A percentile compares a stretch with the other conserved stretches of the same genome.
phyloP scores from a whole-genome alignment of 2,329 filamentous ascomycete genomes.

The Cercospora berteroae region DNA sequence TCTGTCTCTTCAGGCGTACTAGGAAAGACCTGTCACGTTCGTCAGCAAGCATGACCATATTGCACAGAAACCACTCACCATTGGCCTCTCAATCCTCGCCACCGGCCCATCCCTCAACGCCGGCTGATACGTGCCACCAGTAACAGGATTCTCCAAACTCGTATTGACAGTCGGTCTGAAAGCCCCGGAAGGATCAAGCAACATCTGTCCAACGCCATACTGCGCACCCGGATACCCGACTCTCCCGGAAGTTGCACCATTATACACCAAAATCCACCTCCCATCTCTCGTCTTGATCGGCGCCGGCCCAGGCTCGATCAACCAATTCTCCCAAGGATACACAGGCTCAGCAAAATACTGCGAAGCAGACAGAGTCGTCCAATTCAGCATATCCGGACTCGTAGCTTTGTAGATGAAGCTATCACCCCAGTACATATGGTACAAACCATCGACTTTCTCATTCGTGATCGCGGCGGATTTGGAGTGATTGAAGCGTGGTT shows the following conservation, averaged over 20 bases:
- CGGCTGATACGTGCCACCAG: slow-evolving; percentile 22
- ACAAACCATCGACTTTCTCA: slow-evolving; percentile 36
- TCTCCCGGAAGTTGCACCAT: slow-evolving; percentile 32
- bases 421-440: slow-evolving; percentile 41
- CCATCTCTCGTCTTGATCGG: slow-evolving; percentile 39
- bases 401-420: slow-evolving; percentile 35
- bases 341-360: slow-evolving; percentile 31
- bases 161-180: slow-evolving; percentile 21
- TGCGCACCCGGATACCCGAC: slow-evolving; percentile 32
- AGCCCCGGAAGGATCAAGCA: slow-evolving; percentile 32
- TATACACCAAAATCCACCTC: slow-evolving; percentile 37
- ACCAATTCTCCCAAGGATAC: slow-evolving; percentile 36
- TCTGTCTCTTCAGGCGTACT: slow-evolving; percentile 31
- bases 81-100: slow-evolving; percentile 35
- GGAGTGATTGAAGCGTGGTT: slow-evolving; percentile 23
- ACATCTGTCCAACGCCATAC: slow-evolving; percentile 39
- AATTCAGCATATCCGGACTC: slow-evolving; percentile 37
- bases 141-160: slow-evolving; percentile 18
- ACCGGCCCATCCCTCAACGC: slow-evolving; percentile 30
- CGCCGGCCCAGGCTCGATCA: slow-evolving; percentile 38
- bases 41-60: neutral
- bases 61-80: slow-evolving; percentile 8
- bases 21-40: slow-evolving; percentile 24
- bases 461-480: slow-evolving; percentile 35
- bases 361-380: slow-evolving; percentile 26